Conservation (phyloP, 2,329 filamentous ascomycete species). For the Xylaria sp. region DNA sequence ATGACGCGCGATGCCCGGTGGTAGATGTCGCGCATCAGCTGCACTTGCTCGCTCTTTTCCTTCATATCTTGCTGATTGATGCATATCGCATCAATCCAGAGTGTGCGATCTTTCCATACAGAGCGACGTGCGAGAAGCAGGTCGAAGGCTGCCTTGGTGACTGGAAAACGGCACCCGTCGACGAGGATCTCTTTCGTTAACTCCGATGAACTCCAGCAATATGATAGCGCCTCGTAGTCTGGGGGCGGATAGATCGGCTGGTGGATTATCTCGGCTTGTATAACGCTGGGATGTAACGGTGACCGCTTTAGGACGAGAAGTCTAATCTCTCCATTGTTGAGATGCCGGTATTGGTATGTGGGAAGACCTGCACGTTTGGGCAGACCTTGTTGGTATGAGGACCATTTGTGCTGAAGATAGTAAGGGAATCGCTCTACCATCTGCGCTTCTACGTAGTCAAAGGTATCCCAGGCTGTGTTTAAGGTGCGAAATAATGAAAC, state of each 20-base stretch:
- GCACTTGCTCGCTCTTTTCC: conserved; percentile 25
- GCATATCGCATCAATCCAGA: conserved; percentile 30
- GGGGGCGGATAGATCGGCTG: conserved; percentile 12
- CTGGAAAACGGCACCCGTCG: conserved; percentile 19
- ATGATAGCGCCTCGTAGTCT: conserved; percentile 28
- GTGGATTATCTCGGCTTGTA: conserved; percentile 18
- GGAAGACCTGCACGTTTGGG: conserved; percentile 13
- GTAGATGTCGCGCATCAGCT: conserved; percentile 28
- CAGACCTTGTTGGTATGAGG: conserved; percentile 16
- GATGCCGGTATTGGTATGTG: conserved; percentile 10
- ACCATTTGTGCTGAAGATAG: conserved; percentile 24
- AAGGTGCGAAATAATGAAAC: neutral
- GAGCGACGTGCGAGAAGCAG: conserved; percentile 23
- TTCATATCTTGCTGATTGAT: conserved; percentile 25
- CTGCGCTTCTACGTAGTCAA: conserved; percentile 21
- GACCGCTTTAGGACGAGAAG: conserved; percentile 28
- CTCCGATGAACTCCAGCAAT: conserved; percentile 23
- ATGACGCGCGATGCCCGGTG: conserved; percentile 21
- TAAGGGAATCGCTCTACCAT: conserved; percentile 17
- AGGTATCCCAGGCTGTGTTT: conserved; percentile 5
- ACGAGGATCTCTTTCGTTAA: conserved; percentile 22
- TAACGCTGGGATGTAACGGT: conserved; percentile 16
- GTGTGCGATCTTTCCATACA: conserved; percentile 14
- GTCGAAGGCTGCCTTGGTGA: conserved; percentile 25
- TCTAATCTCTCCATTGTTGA: conserved; percentile 39